Conservation (phyloP, 2,329 filamentous ascomycete genomes). For the Nigrograna mackinnonii region DNA sequence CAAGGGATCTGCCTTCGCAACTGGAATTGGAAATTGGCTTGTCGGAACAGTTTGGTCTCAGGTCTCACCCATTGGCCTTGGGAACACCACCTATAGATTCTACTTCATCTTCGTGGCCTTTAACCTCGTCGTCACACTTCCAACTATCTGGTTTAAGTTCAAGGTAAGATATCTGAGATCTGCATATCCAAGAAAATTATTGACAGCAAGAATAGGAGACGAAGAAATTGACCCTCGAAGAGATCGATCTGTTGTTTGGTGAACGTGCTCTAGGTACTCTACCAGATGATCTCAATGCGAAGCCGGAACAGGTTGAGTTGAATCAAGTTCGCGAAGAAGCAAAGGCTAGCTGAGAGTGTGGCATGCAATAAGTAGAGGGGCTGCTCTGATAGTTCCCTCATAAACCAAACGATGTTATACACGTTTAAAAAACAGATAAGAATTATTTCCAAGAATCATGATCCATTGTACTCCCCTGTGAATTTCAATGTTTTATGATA, state of each 20-base stretch:
- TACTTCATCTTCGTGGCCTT: constrained; percentile 63
- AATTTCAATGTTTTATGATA: no score
- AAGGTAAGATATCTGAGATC: constrained; percentile 25
- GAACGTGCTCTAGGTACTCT: constrained; percentile 53
- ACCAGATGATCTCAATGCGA: constrained; percentile 49
- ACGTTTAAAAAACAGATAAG: no score
- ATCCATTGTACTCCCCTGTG: no score
- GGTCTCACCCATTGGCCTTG: constrained; percentile 57
- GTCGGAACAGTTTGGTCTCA: constrained; percentile 64
- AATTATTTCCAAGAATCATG: no score
- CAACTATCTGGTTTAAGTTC: constrained; percentile 56
- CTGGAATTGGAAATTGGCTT: constrained; percentile 62
- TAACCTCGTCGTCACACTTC: constrained; percentile 49
- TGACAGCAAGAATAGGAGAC: constrained; percentile 30
- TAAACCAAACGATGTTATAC: no score
- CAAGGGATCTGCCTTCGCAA: constrained; percentile 61
- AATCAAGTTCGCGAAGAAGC: no score
- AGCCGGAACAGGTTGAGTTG: no score
- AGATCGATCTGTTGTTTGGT: constrained; percentile 62
- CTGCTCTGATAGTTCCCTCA: no score
- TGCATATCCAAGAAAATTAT: background rate
- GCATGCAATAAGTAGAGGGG: no score
- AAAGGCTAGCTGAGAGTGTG: no score
- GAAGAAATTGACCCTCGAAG: constrained; percentile 55
- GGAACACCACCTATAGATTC: constrained; percentile 55